Evolutionary conservation across 371 early-diverging fungal species (phyloP), one percentile per base, ranked within the genome.

Genomic region (Dichotomocladium elegans): DNA sequence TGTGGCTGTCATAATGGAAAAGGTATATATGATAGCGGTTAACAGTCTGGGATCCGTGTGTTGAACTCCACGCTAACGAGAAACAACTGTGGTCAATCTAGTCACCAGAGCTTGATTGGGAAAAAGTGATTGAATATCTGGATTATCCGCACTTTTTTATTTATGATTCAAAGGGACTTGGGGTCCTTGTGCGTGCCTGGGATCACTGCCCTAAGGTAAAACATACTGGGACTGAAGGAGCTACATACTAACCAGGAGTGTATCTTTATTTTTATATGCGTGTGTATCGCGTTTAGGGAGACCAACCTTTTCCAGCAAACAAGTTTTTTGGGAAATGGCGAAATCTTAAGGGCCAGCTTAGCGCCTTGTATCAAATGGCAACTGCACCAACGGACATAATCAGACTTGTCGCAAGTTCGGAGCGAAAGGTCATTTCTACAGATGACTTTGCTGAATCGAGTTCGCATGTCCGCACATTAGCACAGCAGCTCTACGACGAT

Each of bases 251-350:
- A 41, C 25, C 3, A 12, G 19, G 6, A 25, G 42, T 4, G 3
- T 41, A 4, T 24, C 1, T 11, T 11, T 4, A 10, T 5, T 26
- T 9, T 17, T 28, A 6, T 15, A 6, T 15, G 29, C 26, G 15
- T 6, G 24, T 24, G 26, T n/a, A 15, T 9, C 7, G 12, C 25
- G 17, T 6, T 25, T 26, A 65, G 57, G 58, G 56, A 5, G 42
- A 56, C 33, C 50, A 63, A 1, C 65, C 58, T 4, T 92, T 92
- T 59, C 94, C 94, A n/a, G 71, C 85, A 24, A 64, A 80, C 15
- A 79, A 79, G 2, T 82, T 92, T 51, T 86, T 88, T 71, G 84
- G 84, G 11, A 74, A 79, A 51, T 94, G 94, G 94, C 75, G 65
- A 17, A 86, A 92, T 54, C 58, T 78, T 12, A 74, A 74, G 17